Base-by-base conservation (phyloP, 495 filamentous ascomycete genomes). In the Trichocladium uniseriatum region DNA sequence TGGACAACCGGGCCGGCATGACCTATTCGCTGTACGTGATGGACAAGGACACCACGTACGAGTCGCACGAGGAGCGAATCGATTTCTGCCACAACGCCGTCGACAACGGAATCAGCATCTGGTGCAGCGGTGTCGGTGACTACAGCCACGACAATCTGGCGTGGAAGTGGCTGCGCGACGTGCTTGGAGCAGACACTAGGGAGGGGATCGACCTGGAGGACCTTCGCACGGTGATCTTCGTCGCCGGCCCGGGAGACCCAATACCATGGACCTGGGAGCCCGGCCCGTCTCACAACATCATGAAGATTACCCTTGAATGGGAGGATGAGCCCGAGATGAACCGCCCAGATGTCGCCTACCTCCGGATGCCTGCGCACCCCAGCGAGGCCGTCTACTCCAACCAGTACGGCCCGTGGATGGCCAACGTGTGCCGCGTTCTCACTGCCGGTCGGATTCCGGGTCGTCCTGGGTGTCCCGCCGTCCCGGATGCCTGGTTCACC, bases 341-440 rank as follows among this genome's bases (percentile, higher is more conserved):
- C 28, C 54, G 55, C 2, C 54, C 48, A 0, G 63, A 64, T 19
- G 40, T 62, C 13, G 63, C 63, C 13, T 66, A 63, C 35, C 22
- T 66, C 10, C 56, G 63, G n/a, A 38, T 66, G 21, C 60, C 63
- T 15, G 18, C 27, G 9, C 48, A 55, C n/a, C 19, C 39, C 4
- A 28, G 14, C 16, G 39, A 40, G 5, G 15, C 45, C 3, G 8
- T 31, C 2, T 56, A 43, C 37, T 44, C 43, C 10, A 64, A 60
- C 54, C 37, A 53, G 13, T 59, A 49, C 32, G 49, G 27, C 8
- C 38, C 32, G 3, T 59, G 51, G 51, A 50, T 66, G 44, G 38
- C 48, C 3, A 37, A 43, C 0, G 48, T 43, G 3, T 50, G 36
- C 13, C 60, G 62, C 2, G 40, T 65, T 13, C 52, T 66, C 15